Percentiles rank a stretch among this genome's conserved stretches.
Conservation (phyloP, 768 basidiomycete species). For the Pisolithus tinctorius region DNA sequence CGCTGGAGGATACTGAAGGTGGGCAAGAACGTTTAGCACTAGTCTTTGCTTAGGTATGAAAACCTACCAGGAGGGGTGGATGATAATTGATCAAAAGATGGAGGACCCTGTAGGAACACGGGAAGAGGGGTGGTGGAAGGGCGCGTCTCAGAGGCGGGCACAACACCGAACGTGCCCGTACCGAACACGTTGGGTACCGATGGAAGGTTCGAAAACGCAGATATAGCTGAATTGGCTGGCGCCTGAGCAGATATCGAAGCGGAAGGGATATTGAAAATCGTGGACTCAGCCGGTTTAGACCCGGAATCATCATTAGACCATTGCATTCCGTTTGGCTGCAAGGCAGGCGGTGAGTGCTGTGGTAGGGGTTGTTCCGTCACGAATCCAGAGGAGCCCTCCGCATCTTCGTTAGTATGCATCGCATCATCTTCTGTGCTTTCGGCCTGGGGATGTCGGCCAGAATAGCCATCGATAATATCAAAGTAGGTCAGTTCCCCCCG, state of each 20-base stretch:
- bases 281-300: conserved; percentile 19
- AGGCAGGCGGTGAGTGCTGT: conserved; percentile 4
- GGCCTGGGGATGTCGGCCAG: conserved; percentile 16
- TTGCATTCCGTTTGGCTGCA: conserved; percentile 25
- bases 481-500: conserved; percentile 48
- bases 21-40: not conserved
- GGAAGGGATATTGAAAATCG: conserved; percentile 10
- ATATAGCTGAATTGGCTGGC: conserved; percentile 8
- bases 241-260: conserved; percentile 11
- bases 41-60: too few species aligned
- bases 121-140: not conserved
- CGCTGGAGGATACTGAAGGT: not conserved
- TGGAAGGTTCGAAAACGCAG: conserved; percentile 31
- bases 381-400: conserved; percentile 12
- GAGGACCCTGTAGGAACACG: too few species aligned
- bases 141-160: conserved; percentile 3
- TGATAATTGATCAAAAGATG: not conserved
- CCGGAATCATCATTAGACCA: conserved; percentile 29
- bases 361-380: not conserved
- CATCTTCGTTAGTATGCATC: conserved; percentile 13
- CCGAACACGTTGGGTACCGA: conserved; percentile 31
- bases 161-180: conserved; percentile 13
- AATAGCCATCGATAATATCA: conserved; percentile 67
- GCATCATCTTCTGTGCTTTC: conserved; percentile 22
- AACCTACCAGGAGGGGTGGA: conserved; percentile 12